Evolutionary conservation across 176 grass and related monocot species (phyloP), one percentile per base, ranked within the genome.

Genomic region (Oryza meridionalis): DNA sequence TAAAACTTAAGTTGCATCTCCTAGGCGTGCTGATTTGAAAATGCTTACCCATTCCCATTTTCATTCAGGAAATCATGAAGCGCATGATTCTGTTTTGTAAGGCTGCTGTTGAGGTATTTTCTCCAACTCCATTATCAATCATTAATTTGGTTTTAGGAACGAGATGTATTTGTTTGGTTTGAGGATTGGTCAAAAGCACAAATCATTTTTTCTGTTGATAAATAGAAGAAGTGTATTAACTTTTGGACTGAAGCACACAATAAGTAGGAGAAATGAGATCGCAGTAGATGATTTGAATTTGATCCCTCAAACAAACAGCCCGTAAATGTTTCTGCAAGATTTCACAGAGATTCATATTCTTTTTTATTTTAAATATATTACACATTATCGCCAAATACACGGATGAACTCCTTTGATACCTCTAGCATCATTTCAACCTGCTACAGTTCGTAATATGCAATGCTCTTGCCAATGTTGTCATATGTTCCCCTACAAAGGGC

Each of bases 61-160:
- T 63, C 38, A 73, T 82, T 26, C 81, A 95, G 96, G 96, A 95
- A 80, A 90, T 95, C 76, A 77, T 98, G 64, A 95, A 95, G 80
- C 93, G 91, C 84, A 98, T 95, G 96, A 78, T 93, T 93, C 84
- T 98, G 79, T 95, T 98, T 66, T 98, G 96, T 87, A 95, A 93
- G 85, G 96, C 75, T 66, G 91, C 96, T 83, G 91, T 93, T 31
- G 96, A 98, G 96, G 96, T 98, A 91, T 26, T 10, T 12, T 29
- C 9, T 24, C 22, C 55, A 72, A 65, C 62, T 82, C 19, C 16
- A 37, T 24, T 45, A 11, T 68, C 25, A 69, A 51, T 32, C 63
- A 35, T 10, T 11, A 43, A 43, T 58, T 19, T 55, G 16, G 16
- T 55, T 5, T 55, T 16, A 55, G 50, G 16, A 55, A 55, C 7